These are phyloP conservation scores for Umbellularia californica DNA, from an alignment of 164 flowering plant genomes.

Conservation along the genomic window DNA sequence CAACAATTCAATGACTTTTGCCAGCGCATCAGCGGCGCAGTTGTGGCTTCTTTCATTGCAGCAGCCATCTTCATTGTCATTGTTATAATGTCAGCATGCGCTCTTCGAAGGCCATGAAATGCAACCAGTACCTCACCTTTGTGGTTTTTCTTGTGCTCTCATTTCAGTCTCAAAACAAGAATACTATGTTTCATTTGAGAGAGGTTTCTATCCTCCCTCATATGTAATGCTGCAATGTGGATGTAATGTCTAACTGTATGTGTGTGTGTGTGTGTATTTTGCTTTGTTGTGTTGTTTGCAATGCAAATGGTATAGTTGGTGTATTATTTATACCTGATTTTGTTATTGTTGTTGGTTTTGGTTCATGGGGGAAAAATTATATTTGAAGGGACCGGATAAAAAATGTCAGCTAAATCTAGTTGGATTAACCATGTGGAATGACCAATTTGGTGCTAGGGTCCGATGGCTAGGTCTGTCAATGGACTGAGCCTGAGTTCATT, in stretches of 20 bases:
- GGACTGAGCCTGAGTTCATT: too few relatives aligned
- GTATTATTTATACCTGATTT: neutral
- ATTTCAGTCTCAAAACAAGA: neutral
- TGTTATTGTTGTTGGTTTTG: neutral
- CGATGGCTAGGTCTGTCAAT: too few relatives aligned
- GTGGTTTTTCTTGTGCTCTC: neutral
- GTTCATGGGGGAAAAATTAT: too few relatives aligned
- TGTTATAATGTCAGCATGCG: slow-evolving; percentile 50
- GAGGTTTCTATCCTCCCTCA: neutral
- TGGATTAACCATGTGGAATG: too few relatives aligned
- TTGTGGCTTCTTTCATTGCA: slow-evolving; percentile 54
- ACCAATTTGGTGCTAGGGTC: too few relatives aligned
- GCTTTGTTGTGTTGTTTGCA: neutral
- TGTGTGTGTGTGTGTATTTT: neutral
- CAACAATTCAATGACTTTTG: slow-evolving; percentile 72
- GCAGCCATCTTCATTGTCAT: slow-evolving; percentile 44
- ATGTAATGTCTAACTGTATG: neutral
- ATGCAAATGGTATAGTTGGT: neutral
- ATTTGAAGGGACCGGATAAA: too few relatives aligned
- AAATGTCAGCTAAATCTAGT: too few relatives aligned
- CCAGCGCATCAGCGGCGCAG: slow-evolving; percentile 59
- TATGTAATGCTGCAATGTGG: neutral
- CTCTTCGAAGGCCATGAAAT: slow-evolving; percentile 35
- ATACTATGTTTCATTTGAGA: neutral
- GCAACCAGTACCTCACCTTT: neutral